These are phyloP conservation scores for Tuber indicum DNA, from an alignment of 495 filamentous ascomycete species.

Conservation along the genomic window DNA sequence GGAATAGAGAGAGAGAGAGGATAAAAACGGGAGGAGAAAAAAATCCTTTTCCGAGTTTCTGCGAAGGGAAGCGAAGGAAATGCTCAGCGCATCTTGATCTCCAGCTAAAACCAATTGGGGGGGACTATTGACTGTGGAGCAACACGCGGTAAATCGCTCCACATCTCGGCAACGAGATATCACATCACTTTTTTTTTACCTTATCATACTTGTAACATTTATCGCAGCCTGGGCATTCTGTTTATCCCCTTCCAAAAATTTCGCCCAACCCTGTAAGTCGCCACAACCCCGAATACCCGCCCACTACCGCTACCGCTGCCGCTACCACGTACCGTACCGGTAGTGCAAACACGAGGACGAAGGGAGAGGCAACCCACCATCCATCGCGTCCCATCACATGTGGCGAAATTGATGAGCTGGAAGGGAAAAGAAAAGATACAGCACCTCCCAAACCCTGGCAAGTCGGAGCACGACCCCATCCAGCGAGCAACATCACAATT, in stretches of 20 bases:
- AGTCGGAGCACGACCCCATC: background rate
- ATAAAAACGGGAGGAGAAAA: background rate
- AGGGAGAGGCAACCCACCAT: background rate
- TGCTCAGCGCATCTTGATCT: background rate
- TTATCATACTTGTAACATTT: too few species aligned
- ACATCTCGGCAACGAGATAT: background rate
- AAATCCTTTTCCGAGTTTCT: background rate
- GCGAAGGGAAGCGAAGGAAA: background rate
- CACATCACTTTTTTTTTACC: background rate
- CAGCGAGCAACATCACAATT: background rate
- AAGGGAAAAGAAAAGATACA: background rate
- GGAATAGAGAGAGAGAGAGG: background rate
- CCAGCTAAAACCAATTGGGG: background rate
- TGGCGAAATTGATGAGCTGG: background rate
- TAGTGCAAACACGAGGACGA: background rate
- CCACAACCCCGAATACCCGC: too few species aligned
- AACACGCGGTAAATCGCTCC: background rate
- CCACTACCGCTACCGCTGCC: too few species aligned
- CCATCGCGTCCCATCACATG: background rate
- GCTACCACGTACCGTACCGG: background rate
- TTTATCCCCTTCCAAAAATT: background rate
- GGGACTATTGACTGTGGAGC: too few species aligned
- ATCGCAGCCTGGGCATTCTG: background rate
- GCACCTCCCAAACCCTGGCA: background rate
- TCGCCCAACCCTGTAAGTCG: background rate